phyloP scores from a whole-genome alignment of 2,329 filamentous ascomycete genomes.

The Phoma sp. region DNA sequence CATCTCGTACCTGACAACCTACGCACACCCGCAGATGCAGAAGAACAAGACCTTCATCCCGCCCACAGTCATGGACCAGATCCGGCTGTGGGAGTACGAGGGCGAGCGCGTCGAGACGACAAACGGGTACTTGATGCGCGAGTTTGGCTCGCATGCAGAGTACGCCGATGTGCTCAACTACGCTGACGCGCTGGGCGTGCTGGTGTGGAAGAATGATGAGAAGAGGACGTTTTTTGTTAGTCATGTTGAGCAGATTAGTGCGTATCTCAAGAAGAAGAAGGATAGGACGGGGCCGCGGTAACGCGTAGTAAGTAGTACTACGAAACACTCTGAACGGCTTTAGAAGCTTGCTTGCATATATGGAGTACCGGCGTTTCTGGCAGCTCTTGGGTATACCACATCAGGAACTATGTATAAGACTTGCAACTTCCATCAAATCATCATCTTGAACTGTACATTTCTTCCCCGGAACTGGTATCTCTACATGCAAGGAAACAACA shows the following conservation, averaged over 20 bases:
- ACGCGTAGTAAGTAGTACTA: background rate
- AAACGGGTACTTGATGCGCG: conserved; percentile 84
- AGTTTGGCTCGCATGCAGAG: conserved; percentile 76
- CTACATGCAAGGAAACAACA: background rate
- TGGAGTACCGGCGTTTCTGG: background rate
- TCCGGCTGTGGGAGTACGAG: conserved; percentile 96
- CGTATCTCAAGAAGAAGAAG: conserved; percentile 69
- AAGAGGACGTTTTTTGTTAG: conserved; percentile 90
- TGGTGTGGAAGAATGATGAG: conserved; percentile 83
- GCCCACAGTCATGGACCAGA: conserved; percentile 96
- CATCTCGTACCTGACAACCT: conserved; percentile 87
- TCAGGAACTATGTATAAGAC: background rate
- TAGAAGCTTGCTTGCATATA: background rate
- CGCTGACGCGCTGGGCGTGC: conserved; percentile 87
- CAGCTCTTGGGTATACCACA: background rate
- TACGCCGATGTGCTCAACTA: conserved; percentile 75
- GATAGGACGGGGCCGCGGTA: conserved; percentile 19
- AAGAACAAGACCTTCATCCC: conserved; percentile 80
- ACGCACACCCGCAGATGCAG: conserved; percentile 94
- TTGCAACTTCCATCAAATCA: too few relatives aligned
- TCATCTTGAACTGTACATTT: background rate
- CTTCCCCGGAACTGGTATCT: background rate
- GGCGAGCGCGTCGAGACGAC: conserved; percentile 90
- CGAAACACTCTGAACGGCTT: too few relatives aligned
- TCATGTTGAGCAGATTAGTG: conserved; percentile 84